Base-by-base conservation (phyloP, 257 asterid species). In the Solanum pinnatisectum region DNA sequence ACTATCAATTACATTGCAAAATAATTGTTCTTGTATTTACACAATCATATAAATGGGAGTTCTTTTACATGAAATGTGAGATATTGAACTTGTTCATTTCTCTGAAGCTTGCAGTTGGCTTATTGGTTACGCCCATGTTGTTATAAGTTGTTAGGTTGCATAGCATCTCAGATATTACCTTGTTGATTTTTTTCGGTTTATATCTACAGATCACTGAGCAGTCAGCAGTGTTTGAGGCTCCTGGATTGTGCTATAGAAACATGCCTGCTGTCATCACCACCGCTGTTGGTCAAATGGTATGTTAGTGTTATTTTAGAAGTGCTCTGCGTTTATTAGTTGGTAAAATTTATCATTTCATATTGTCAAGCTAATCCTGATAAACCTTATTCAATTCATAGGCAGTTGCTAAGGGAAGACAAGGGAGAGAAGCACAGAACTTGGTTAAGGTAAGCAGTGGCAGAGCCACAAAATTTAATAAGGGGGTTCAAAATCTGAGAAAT, bases 201-300 rank as follows among this genome's bases (percentile, higher is more conserved):
- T 82, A 65, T 88, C 77, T 88, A n/a, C 94, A 97, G 96, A 91
- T 96, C 88, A 93, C 92, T 86, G 98, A 96, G 89, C 97, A 92
- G 91, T 96, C 99, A 3, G 93, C 91, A 44, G 91, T 91, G 72
- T 92, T 94, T 89, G 92, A 92, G 89, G 97, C 92, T 87, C 93
- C 91, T 83, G 95, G 92, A 40, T 90, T 95, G 87, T 91, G 87
- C 59, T 92, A 86, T 72, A 88, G 93, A 87, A 87, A 85, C 91
- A 89, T 87, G 83, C 98, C 98, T n/a, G 92, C 95, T 88, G 88
- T 92, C 83, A 63, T 97, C 88, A 91, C 95, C 87, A 96, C 98
- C 86, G 96, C 96, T 74, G 95, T 93, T 89, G 98, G 97, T 87
- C 98, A 96, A 91, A 96, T 97, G 99, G 99, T 96, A 87, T 32